These are phyloP conservation scores for Trichoderma virens DNA, from an alignment of 495 filamentous ascomycete genomes.

Conservation along the genomic window DNA sequence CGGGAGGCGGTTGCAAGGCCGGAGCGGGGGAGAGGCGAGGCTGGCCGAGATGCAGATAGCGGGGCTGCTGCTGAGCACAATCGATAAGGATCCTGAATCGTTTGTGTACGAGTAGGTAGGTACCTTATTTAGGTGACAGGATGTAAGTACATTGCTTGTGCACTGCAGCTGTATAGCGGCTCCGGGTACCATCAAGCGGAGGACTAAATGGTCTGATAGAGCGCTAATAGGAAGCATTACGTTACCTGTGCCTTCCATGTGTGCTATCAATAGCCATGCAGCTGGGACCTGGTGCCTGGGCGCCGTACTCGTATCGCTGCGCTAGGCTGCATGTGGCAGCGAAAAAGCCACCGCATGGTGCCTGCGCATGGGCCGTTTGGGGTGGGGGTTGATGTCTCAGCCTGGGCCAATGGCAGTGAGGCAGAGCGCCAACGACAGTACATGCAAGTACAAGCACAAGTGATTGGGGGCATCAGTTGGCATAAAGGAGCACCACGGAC, in stretches of 20 bases:
- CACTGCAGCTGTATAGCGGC: no score
- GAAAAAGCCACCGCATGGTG: neutral
- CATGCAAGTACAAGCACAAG: neutral
- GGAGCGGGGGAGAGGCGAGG: neutral
- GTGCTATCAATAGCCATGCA: neutral
- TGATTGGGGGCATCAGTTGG: neutral
- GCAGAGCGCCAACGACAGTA: neutral
- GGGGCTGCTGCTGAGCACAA: neutral
- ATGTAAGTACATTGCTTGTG: no score
- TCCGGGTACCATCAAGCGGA: no score
- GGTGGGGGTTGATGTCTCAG: neutral
- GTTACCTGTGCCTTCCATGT: neutral
- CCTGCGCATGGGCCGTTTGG: neutral
- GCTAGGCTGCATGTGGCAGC: neutral
- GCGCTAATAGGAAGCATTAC: no score
- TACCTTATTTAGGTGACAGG: no score
- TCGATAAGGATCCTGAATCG: neutral
- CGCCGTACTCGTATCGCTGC: neutral
- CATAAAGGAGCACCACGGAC: no score
- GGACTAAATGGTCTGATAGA: no score
- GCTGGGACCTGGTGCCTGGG: slow-evolving; percentile 2
- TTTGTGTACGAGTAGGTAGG: no score
- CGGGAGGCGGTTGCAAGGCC: no score
- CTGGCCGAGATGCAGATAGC: neutral
- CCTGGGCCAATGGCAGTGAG: neutral